These are phyloP conservation scores for Lignosus rhinocerotis DNA, from an alignment of 1,284 basidiomycete genomes.

Conservation along the genomic window DNA sequence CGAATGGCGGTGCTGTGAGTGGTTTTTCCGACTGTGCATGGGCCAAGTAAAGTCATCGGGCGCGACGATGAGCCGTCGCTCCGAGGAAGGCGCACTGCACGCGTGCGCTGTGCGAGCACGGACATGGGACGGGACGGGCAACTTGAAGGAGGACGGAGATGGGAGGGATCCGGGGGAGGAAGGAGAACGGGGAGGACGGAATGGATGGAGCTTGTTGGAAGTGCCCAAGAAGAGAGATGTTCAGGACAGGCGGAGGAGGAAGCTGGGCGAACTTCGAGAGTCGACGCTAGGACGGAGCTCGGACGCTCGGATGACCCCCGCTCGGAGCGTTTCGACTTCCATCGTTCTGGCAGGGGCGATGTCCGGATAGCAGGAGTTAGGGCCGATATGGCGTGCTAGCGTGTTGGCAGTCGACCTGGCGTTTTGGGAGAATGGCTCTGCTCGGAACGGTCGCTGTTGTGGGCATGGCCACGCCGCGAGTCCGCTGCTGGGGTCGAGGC, in stretches of 20 bases:
- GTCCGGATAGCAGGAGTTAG: slow-evolving; percentile 11
- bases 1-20: too few species aligned
- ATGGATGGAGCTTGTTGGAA: slow-evolving; percentile 3
- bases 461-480: neutral
- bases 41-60: neutral
- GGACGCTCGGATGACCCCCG: slow-evolving; percentile 5
- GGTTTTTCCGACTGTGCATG: too few species aligned
- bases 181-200: neutral
- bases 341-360: slow-evolving; percentile 5
- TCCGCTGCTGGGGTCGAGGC: neutral
- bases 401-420: neutral
- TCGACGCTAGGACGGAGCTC: neutral
- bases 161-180: neutral
- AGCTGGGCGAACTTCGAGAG: neutral
- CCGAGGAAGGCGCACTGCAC: neutral
- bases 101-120: neutral
- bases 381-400: neutral
- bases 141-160: neutral
- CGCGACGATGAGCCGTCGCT: neutral
- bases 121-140: neutral
- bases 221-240: slow-evolving; percentile 1
- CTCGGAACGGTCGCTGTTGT: slow-evolving; percentile 2
- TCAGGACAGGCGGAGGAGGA: neutral
- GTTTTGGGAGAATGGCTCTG: neutral
- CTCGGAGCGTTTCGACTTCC: slow-evolving; percentile 3